Conservation (phyloP, 352 stramenopile genomes). For the Albugo candida region DNA sequence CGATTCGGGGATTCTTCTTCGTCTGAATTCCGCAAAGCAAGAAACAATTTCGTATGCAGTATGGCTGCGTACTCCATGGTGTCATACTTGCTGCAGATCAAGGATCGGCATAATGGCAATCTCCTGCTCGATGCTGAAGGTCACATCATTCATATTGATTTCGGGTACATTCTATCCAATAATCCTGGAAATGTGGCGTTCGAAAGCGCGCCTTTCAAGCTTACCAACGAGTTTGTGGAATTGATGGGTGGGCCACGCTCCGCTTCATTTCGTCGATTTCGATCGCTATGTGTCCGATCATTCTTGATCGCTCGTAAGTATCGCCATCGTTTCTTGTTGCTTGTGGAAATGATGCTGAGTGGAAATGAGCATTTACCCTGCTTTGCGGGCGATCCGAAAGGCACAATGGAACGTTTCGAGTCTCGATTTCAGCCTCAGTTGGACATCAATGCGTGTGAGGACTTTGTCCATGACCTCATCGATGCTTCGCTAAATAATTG, state of each 20-base stretch:
- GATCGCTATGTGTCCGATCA: constrained; percentile 87
- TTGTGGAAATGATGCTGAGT: constrained; percentile 93
- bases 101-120: constrained; percentile 97
- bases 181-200: constrained; percentile 87
- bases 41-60: constrained; percentile 74
- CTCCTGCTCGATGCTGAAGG: constrained; percentile 91
- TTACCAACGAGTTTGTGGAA: constrained; percentile 92
- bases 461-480: constrained; percentile 92
- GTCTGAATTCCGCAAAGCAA: constrained; percentile 51
- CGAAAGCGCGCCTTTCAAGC: constrained; percentile 94
- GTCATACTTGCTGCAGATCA: constrained; percentile 94
- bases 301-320: constrained; percentile 92
- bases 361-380: constrained; percentile 93
- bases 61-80: constrained; percentile 86
- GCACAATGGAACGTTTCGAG: constrained; percentile 77
- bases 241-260: constrained; percentile 89
- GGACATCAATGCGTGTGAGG: constrained; percentile 85
- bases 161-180: constrained; percentile 89
- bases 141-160: constrained; percentile 95
- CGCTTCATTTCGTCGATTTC: constrained; percentile 85
- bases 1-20: constrained; percentile 76
- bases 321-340: constrained; percentile 86
- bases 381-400: constrained; percentile 85
- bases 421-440: constrained; percentile 88
- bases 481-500: constrained; percentile 93